These are phyloP conservation scores for Dioscorea cayenensis DNA, from an alignment of 116 monocot genomes.

Conservation along the genomic window DNA sequence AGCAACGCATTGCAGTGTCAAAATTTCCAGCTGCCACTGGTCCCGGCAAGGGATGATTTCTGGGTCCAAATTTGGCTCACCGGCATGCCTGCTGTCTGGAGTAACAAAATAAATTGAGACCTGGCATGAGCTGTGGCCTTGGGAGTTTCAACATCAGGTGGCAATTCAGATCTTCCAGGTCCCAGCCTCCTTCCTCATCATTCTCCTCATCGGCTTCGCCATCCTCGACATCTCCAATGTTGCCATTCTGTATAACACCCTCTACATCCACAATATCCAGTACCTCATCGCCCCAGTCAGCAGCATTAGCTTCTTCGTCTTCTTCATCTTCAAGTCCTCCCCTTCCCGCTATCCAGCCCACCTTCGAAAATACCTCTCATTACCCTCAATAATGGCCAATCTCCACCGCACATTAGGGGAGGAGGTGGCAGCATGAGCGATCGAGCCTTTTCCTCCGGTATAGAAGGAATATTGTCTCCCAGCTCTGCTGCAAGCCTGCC, in stretches of 20 bases:
- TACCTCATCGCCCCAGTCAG: conserved; percentile 36
- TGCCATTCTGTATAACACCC: conserved; percentile 14
- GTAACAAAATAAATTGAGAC: conserved; percentile 26
- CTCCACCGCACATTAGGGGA: conserved; percentile 51
- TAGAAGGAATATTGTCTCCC: conserved; percentile 54
- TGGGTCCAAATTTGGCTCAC: conserved; percentile 87
- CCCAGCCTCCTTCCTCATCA: conserved; percentile 44
- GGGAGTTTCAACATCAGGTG: conserved; percentile 51
- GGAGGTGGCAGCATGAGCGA: conserved; percentile 70
- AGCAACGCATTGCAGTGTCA: conserved; percentile 78
- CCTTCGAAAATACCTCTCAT: conserved; percentile 80
- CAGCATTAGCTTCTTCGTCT: conserved; percentile 28
- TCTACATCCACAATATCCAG: conserved; percentile 31
- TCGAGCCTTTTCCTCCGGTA: conserved; percentile 42
- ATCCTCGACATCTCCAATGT: conserved; percentile 16
- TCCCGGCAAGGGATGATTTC: conserved; percentile 82
- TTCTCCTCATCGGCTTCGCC: conserved; percentile 20
- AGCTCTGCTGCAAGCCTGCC: conserved; percentile 72
- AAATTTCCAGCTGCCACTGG: conserved; percentile 84
- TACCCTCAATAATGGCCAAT: conserved; percentile 90
- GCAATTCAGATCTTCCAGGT: conserved; percentile 44
- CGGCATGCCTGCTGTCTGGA: conserved; percentile 65
- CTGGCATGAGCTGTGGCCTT: conserved; percentile 15
- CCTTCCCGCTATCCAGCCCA: conserved; percentile 23
- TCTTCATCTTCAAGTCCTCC: conserved; percentile 20